Evolutionary conservation across 805 yeast genomes (phyloP), one percentile per base, ranked within the genome.

Genomic region (Kodamaea fukazawae): DNA sequence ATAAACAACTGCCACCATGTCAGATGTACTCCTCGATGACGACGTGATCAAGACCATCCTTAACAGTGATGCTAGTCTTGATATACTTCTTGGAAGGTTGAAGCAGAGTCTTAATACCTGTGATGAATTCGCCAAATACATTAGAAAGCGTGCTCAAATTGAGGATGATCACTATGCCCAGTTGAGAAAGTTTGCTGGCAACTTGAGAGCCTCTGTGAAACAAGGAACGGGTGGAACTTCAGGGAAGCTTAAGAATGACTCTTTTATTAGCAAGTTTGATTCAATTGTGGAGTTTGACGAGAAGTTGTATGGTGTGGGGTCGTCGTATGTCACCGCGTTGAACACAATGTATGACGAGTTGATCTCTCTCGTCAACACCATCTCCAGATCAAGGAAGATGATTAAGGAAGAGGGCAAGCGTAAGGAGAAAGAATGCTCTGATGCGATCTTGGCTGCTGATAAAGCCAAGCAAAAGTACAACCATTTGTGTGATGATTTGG

Each of bases 261-360:
- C 91, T 0, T 83, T 91, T 51, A 74, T 78, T 27, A 59, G 58
- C 14, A 81, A 79, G 44, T 71, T 93, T 40, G 87, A 83, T 45
- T 75, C 76, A 47, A 74, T 90, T 26, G 70, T 90, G 38, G 80
- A 76, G 45, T 78, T 83, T 49, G 96, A 90, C 60, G 96, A 90
- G 46, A 79, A 81, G 47, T 62, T 86, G 31, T 60, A 54, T 41
- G 73, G 76, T 10, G 95, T 87, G 10, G 86, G 89, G 11, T 70
- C 75, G 29, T 79, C 90, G 5, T 90, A 81, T 62, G 84, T 86
- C 25, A 80, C 80, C 35, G 89, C 93, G 1, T 67, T 93, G 54
- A 83, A 79, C 49, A 81, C 79, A 28, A 93, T 93, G 88, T 79
- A 81, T 53, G 96, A 86, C 51, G 97, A 93, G 60, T 66, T 93